Conservation (phyloP, 768 basidiomycete species). For the Rhodotorula kratochvilovae region DNA sequence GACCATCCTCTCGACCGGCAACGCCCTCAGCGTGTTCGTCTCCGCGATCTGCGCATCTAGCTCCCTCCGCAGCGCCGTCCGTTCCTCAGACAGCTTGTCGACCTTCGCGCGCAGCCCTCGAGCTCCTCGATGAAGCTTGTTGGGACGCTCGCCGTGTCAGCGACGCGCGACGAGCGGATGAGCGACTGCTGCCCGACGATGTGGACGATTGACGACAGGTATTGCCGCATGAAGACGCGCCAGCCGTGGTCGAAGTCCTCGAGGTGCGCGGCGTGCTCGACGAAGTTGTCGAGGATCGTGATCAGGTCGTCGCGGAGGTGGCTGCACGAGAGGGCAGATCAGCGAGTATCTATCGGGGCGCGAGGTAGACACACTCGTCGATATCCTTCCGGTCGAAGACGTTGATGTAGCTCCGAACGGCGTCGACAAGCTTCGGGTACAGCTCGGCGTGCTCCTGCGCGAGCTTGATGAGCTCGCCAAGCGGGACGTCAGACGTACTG, state of each 20-base stretch:
- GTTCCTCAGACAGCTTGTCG: slow-evolving; percentile 63
- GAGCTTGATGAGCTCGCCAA: slow-evolving; percentile 61
- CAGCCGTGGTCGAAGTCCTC: slow-evolving; percentile 66
- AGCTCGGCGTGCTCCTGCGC: slow-evolving; percentile 63
- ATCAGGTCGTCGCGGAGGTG: slow-evolving; percentile 61
- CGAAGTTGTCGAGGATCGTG: slow-evolving; percentile 61
- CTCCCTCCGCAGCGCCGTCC: slow-evolving; percentile 55
- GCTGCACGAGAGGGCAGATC: slow-evolving; percentile 50
- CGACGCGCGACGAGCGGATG: slow-evolving; percentile 52
- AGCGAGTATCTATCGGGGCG: neutral
- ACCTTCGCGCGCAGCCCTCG: slow-evolving; percentile 59
- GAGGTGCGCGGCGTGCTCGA: slow-evolving; percentile 59
- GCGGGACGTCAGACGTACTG: slow-evolving; percentile 51
- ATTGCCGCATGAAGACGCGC: slow-evolving; percentile 60
- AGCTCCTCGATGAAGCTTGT: slow-evolving; percentile 58
- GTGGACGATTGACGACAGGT: slow-evolving; percentile 60
- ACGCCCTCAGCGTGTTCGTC: slow-evolving; percentile 60
- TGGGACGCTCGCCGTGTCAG: slow-evolving; percentile 48
- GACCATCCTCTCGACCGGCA: slow-evolving; percentile 49
- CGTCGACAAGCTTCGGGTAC: slow-evolving; percentile 61
- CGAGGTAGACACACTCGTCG: slow-evolving; percentile 55
- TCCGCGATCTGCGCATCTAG: slow-evolving; percentile 64
- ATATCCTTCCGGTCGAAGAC: slow-evolving; percentile 58
- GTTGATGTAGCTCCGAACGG: slow-evolving; percentile 57
- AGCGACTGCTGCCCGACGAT: slow-evolving; percentile 64